phyloP scores from a whole-genome alignment of 192 early-diverging fungal genomes.

The Funneliformis geosporum region DNA sequence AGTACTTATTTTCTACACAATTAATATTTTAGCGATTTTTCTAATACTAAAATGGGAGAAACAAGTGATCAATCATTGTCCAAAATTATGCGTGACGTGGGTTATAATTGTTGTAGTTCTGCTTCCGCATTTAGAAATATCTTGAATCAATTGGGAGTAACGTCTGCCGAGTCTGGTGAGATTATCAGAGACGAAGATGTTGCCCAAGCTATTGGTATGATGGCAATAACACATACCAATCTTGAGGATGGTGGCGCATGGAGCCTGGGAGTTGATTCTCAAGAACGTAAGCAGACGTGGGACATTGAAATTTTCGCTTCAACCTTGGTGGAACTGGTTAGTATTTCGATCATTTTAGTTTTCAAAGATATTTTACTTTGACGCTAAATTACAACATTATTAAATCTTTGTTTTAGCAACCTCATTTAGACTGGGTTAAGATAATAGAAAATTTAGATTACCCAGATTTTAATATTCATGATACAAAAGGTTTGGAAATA shows the following conservation, averaged over 20 bases:
- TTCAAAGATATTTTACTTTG: not conserved
- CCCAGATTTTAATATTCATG: slow-evolving; percentile 57
- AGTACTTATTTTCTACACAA: not conserved
- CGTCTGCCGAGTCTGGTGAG: slow-evolving; percentile 31
- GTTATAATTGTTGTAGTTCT: slow-evolving; percentile 53
- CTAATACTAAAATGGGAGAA: slow-evolving; percentile 26
- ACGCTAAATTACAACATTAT: not conserved
- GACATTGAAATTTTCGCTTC: slow-evolving; percentile 64
- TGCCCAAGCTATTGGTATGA: slow-evolving; percentile 64
- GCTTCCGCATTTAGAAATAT: slow-evolving; percentile 44
- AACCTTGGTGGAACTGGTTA: slow-evolving; percentile 55
- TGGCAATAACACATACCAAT: slow-evolving; percentile 54
- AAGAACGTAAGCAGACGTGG: slow-evolving; percentile 54
- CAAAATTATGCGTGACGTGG: slow-evolving; percentile 53
- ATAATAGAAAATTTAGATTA: slow-evolving; percentile 67
- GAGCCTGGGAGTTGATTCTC: slow-evolving; percentile 33
- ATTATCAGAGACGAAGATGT: slow-evolving; percentile 53
- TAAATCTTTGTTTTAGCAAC: slow-evolving; percentile 39
- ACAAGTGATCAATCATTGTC: slow-evolving; percentile 40
- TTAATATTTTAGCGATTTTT: slow-evolving; percentile 5
- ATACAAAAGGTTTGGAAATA: slow-evolving; percentile 61
- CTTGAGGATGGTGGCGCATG: slow-evolving; percentile 39
- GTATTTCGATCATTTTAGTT: slow-evolving; percentile 11
- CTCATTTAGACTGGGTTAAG: slow-evolving; percentile 61
- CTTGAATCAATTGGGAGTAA: slow-evolving; percentile 42